Evolutionary conservation across 257 asterid species (phyloP).

Genomic region (Salvia rosmarinus): DNA sequence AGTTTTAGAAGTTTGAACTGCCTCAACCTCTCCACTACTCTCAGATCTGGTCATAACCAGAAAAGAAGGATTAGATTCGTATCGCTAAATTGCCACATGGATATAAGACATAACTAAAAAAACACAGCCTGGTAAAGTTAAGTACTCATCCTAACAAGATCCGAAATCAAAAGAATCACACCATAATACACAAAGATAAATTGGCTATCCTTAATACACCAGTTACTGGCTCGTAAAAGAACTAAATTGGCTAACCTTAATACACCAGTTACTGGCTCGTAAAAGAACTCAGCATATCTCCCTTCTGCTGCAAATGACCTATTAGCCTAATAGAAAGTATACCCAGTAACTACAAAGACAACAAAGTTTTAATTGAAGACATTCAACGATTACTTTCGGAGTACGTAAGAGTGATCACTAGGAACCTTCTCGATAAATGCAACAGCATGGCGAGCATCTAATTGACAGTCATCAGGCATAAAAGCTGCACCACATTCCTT

Average conservation of each 20-base stretch:
- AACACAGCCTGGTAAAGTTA: not conserved
- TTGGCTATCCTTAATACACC: slow-evolving; percentile 61
- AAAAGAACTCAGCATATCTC: slow-evolving; percentile 87
- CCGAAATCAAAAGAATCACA: slow-evolving; percentile 16
- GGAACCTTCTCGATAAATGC: slow-evolving; percentile 77
- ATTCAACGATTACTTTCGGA: slow-evolving; percentile 15
- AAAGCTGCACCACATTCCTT: slow-evolving; percentile 77
- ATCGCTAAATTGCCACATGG: not conserved
- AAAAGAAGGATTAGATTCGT: slow-evolving; percentile 20
- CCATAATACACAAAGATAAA: slow-evolving; percentile 5
- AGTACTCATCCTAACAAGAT: slow-evolving; percentile 1
- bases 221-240: slow-evolving; percentile 83
- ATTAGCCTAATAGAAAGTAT: slow-evolving; percentile 61
- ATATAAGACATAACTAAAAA: slow-evolving; percentile 22
- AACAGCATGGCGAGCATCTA: slow-evolving; percentile 76
- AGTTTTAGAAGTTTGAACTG: slow-evolving; percentile 76
- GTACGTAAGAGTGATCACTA: slow-evolving; percentile 24
- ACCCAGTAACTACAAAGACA: slow-evolving; percentile 24
- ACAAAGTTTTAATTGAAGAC: slow-evolving; percentile 11
- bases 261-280: slow-evolving; percentile 81
- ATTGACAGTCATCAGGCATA: slow-evolving; percentile 80
- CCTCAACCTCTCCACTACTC: slow-evolving; percentile 66
- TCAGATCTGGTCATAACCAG: slow-evolving; percentile 54
- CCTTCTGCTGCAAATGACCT: slow-evolving; percentile 71
- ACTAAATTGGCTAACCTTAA: slow-evolving; percentile 62